Evolutionary conservation across 495 filamentous ascomycete species (phyloP).

Genomic region (Lasiosphaeris hirsuta): DNA sequence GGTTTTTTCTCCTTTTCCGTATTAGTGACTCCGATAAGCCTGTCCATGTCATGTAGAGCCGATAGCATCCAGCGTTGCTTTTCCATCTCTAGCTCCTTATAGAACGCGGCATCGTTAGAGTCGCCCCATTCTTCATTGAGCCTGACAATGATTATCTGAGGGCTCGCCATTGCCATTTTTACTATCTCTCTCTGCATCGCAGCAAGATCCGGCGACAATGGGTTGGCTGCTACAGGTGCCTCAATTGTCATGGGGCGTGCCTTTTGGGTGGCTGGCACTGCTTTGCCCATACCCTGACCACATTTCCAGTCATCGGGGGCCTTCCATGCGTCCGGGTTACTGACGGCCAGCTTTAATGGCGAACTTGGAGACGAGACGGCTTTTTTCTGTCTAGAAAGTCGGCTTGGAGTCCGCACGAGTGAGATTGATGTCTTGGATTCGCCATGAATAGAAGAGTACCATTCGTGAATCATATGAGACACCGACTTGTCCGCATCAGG

Average conservation of each 20-base stretch:
- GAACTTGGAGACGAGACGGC: neutral
- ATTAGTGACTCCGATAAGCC: neutral
- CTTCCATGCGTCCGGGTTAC: slow-evolving; percentile 41
- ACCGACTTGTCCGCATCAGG: slow-evolving; percentile 1
- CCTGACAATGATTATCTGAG: slow-evolving; percentile 41
- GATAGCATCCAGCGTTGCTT: slow-evolving; percentile 47
- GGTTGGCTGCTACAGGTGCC: slow-evolving; percentile 13
- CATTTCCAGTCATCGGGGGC: slow-evolving; percentile 20
- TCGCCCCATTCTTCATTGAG: slow-evolving; percentile 42
- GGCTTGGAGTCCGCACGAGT: neutral
- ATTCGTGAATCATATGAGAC: slow-evolving; percentile 16
- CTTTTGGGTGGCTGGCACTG: slow-evolving; percentile 16
- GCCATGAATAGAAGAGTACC: slow-evolving; percentile 15
- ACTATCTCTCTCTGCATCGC: slow-evolving; percentile 38
- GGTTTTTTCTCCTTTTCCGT: neutral
- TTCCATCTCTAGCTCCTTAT: slow-evolving; percentile 37
- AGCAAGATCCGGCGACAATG: slow-evolving; percentile 27
- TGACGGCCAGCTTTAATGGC: slow-evolving; percentile 15
- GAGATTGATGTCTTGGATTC: neutral
- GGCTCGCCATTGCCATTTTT: slow-evolving; percentile 42
- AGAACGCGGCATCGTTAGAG: slow-evolving; percentile 36
- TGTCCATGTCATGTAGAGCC: slow-evolving; percentile 27
- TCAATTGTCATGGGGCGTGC: slow-evolving; percentile 5
- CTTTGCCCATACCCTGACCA: slow-evolving; percentile 15
- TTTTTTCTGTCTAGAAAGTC: neutral